Evolutionary conservation across 352 stramenopile genomes (phyloP).

Genomic region (Salisapilia sapeloensis): DNA sequence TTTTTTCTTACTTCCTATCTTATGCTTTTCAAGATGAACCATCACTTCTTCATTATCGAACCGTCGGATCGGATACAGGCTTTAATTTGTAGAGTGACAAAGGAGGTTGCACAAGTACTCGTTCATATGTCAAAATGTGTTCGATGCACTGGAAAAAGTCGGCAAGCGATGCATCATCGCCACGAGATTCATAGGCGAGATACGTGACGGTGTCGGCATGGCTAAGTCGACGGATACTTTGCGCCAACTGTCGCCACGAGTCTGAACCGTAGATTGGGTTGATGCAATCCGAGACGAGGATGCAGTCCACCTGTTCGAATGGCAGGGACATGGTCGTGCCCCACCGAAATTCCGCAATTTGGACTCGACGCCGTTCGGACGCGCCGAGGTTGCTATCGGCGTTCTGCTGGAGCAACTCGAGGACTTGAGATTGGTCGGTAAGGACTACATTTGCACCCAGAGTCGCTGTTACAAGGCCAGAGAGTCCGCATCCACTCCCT

Average conservation of each 20-base stretch:
- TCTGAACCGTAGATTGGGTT: slow-evolving; percentile 73
- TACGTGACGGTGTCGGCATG: slow-evolving; percentile 33
- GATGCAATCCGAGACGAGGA: slow-evolving; percentile 74
- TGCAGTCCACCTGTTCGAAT: slow-evolving; percentile 22
- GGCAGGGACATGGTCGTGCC: slow-evolving; percentile 12
- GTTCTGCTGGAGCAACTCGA: slow-evolving; percentile 54
- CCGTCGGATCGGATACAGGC: no score
- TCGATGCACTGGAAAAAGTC: slow-evolving; percentile 45
- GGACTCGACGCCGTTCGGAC: slow-evolving; percentile 15
- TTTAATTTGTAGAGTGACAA: no score
- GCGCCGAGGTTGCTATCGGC: slow-evolving; percentile 21
- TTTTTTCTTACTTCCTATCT: no score
- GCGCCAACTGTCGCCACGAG: slow-evolving; percentile 57
- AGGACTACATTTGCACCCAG: slow-evolving; percentile 52
- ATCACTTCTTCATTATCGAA: no score
- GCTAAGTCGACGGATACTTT: slow-evolving; percentile 47
- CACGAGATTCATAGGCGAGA: slow-evolving; percentile 47
- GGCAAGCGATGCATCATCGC: slow-evolving; percentile 48
- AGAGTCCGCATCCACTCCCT: slow-evolving; percentile 62
- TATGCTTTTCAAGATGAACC: no score
- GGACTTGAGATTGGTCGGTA: slow-evolving; percentile 46
- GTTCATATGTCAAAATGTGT: no score
- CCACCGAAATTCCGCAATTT: slow-evolving; percentile 45
- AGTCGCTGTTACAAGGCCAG: slow-evolving; percentile 35
- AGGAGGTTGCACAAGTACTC: no score